Conservation (phyloP, 2,329 filamentous ascomycete species). For the Mycosphaerella arachidis region DNA sequence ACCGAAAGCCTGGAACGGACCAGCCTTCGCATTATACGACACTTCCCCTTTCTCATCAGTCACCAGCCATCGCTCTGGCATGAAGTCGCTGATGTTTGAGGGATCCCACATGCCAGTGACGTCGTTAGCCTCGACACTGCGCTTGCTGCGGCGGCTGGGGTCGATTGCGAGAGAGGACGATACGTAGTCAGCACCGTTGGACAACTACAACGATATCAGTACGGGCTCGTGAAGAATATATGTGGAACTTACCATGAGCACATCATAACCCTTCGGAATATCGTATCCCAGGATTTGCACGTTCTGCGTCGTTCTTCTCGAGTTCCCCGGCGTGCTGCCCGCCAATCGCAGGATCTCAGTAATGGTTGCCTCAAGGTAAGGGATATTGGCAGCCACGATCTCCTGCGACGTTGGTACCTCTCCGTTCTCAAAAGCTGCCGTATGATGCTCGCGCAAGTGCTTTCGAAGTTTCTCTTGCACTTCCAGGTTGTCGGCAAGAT, state of each 20-base stretch:
- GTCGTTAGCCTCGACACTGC: conserved; percentile 24
- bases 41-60: conserved; percentile 25
- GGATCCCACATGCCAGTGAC: conserved; percentile 25
- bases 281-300: conserved; percentile 39
- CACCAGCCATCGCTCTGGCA: conserved; percentile 40
- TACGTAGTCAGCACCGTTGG: conserved; percentile 18
- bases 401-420: conserved; percentile 31
- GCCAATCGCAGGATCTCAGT: conserved; percentile 40
- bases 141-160: conserved; percentile 30
- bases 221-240: too few relatives aligned
- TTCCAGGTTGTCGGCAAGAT: conserved; percentile 33
- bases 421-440: conserved; percentile 12
- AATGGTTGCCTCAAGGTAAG: conserved; percentile 41
- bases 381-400: conserved; percentile 25
- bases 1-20: conserved; percentile 36
- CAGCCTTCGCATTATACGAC: conserved; percentile 34
- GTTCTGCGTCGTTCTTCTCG: conserved; percentile 35
- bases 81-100: conserved; percentile 32
- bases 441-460: conserved; percentile 29
- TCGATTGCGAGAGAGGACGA: conserved; percentile 25
- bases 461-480: conserved; percentile 36
- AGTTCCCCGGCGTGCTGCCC: conserved; percentile 23
- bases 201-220: background rate
- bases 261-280: conserved; percentile 39
- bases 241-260: conserved; percentile 26